These are phyloP conservation scores for Phytophthora pini DNA, from an alignment of 352 stramenopile species.

Conservation along the genomic window DNA sequence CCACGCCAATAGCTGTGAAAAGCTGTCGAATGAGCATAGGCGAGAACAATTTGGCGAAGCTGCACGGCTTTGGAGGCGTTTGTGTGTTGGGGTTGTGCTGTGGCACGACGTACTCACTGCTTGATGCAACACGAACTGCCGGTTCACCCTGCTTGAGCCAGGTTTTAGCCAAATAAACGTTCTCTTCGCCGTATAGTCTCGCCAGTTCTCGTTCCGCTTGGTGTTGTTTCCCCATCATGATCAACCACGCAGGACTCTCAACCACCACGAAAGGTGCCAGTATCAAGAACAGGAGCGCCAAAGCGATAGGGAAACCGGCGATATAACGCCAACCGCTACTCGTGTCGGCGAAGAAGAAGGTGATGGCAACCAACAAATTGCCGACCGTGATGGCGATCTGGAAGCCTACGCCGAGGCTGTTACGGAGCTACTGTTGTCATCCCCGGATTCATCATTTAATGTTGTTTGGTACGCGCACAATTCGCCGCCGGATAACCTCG, in stretches of 20 bases:
- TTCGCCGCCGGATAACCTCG: too few species aligned
- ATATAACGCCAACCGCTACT: conserved; percentile 39
- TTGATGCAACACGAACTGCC: neutral
- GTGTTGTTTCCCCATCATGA: conserved; percentile 25
- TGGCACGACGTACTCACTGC: neutral
- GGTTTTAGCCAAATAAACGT: conserved; percentile 20
- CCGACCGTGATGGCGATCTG: conserved; percentile 38
- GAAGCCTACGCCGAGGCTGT: conserved; percentile 36
- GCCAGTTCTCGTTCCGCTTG: conserved; percentile 29
- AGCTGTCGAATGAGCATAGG: conserved; percentile 41
- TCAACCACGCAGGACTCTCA: conserved; percentile 32
- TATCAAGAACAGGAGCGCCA: conserved; percentile 33
- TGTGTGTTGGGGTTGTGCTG: neutral
- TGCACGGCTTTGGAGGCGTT: neutral
- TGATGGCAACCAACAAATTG: conserved; percentile 31
- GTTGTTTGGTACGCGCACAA: too few species aligned
- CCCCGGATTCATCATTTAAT: too few species aligned
- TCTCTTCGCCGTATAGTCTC: conserved; percentile 36
- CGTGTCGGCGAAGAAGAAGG: conserved; percentile 39
- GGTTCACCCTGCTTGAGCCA: conserved; percentile 20
- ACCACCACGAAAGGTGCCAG: conserved; percentile 28
- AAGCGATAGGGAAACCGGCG: conserved; percentile 37
- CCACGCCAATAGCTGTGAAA: conserved; percentile 38
- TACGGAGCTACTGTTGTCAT: conserved; percentile 15
- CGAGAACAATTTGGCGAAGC: conserved; percentile 6